Conservation (phyloP, 768 basidiomycete genomes). For the Serendipita indica region DNA sequence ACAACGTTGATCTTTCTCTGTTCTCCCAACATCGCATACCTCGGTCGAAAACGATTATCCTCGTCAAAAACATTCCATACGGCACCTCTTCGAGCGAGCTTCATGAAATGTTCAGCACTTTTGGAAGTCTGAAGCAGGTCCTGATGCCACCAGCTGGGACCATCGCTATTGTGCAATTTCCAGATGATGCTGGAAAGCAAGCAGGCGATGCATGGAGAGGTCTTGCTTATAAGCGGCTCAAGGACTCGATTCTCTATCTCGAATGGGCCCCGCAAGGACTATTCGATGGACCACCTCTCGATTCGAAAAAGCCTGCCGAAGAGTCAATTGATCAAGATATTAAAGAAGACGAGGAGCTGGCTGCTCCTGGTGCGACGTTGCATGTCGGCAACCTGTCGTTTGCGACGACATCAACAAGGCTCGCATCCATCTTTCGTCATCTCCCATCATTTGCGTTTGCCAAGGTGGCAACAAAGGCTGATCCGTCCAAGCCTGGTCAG, state of each 20-base stretch:
- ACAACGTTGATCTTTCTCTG: conserved; percentile 49
- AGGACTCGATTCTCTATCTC: conserved; percentile 80
- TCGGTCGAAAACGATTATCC: conserved; percentile 59
- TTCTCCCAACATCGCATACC: conserved; percentile 32
- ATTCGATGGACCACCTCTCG: conserved; percentile 36
- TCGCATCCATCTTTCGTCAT: conserved; percentile 52
- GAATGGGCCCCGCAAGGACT: conserved; percentile 84
- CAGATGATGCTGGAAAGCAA: conserved; percentile 39
- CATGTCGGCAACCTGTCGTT: conserved; percentile 96
- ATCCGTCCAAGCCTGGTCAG: conserved; percentile 36
- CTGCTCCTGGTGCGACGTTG: conserved; percentile 59
- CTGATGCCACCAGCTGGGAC: conserved; percentile 86
- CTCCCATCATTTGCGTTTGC: conserved; percentile 76
- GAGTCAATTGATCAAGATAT: not conserved
- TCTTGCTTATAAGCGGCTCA: conserved; percentile 74
- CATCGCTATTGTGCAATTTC: conserved; percentile 81
- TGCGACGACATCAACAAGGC: conserved; percentile 62
- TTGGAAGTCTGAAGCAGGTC: conserved; percentile 56
- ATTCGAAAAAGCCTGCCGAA: not conserved
- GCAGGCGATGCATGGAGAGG: conserved; percentile 64
- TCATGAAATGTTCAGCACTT: conserved; percentile 59
- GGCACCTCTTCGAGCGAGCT: conserved; percentile 65
- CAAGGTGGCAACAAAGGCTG: conserved; percentile 79
- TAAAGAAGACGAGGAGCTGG: conserved; percentile 24
- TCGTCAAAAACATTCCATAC: conserved; percentile 95